Percentiles rank a stretch among this genome's conserved stretches.
These are phyloP conservation scores for Smallanthus sonchifolius DNA, from an alignment of 129 eudicot genomes.

Conservation along the genomic window DNA sequence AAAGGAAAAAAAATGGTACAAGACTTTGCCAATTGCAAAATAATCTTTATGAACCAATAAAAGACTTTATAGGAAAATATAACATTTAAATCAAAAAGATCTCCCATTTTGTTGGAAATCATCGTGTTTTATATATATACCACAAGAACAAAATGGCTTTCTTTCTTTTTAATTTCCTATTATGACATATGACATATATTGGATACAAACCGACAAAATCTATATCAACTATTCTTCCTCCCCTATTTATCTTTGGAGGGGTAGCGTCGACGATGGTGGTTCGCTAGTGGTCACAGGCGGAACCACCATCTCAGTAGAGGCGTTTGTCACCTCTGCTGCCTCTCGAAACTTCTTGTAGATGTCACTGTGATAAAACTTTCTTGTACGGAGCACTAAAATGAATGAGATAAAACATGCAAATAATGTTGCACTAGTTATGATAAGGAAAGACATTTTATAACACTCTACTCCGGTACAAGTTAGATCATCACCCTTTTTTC, in stretches of 20 bases:
- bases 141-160: background rate
- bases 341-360: background rate
- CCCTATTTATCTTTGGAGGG: background rate
- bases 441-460: background rate
- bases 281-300: background rate
- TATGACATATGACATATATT: background rate
- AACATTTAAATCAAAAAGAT: no score
- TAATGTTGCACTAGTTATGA: background rate
- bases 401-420: background rate
- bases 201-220: background rate
- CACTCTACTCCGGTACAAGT: background rate
- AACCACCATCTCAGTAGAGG: background rate
- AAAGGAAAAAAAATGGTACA: no score
- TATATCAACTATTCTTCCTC: background rate
- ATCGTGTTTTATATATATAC: no score
- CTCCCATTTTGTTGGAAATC: background rate
- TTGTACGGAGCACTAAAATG: background rate
- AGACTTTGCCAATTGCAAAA: background rate
- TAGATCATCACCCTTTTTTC: background rate
- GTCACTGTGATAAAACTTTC: background rate
- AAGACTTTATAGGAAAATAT: no score
- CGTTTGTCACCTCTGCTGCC: background rate
- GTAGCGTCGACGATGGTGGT: background rate
- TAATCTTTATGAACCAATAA: no score
- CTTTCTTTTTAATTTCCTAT: background rate